Conservation (phyloP, 192 early-diverging fungal genomes). For the Chytriomyces sp. region DNA sequence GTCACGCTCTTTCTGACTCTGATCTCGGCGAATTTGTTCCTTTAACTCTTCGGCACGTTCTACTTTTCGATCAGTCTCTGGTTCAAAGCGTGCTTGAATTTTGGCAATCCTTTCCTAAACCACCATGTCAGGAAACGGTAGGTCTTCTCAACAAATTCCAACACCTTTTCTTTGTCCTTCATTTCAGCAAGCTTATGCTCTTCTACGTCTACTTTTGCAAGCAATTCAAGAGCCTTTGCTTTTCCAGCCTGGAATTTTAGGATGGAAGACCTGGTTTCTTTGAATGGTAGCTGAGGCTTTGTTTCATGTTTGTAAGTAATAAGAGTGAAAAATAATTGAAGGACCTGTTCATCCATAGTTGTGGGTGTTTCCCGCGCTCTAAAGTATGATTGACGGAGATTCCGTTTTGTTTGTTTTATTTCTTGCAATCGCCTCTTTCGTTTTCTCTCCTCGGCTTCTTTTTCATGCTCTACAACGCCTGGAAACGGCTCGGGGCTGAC, state of each 20-base stretch:
- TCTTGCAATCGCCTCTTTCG: background rate
- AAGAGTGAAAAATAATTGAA: background rate
- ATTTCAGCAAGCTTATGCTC: background rate
- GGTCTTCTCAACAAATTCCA: background rate
- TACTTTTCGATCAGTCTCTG: background rate
- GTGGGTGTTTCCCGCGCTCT: too few relatives aligned
- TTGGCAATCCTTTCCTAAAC: constrained; percentile 17
- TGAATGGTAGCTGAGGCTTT: background rate
- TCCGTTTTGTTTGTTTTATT: background rate
- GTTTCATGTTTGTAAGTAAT: too few relatives aligned
- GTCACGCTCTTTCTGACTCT: constrained; percentile 5
- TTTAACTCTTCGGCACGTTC: background rate
- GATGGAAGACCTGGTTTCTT: constrained; percentile 14
- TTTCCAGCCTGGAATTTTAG: background rate
- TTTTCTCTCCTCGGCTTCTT: constrained; percentile 4
- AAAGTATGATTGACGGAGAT: too few relatives aligned
- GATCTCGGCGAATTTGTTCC: background rate
- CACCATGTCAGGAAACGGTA: background rate
- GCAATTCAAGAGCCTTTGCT: background rate
- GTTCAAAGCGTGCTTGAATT: constrained; percentile 11
- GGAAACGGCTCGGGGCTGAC: constrained; percentile 16
- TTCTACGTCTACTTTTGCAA: background rate
- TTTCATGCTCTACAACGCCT: constrained; percentile 23
- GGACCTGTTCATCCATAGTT: too few relatives aligned
- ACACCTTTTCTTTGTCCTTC: constrained; percentile 9